phyloP scores from a whole-genome alignment of 2,329 filamentous ascomycete genomes.

The Colletotrichum zoysiae region DNA sequence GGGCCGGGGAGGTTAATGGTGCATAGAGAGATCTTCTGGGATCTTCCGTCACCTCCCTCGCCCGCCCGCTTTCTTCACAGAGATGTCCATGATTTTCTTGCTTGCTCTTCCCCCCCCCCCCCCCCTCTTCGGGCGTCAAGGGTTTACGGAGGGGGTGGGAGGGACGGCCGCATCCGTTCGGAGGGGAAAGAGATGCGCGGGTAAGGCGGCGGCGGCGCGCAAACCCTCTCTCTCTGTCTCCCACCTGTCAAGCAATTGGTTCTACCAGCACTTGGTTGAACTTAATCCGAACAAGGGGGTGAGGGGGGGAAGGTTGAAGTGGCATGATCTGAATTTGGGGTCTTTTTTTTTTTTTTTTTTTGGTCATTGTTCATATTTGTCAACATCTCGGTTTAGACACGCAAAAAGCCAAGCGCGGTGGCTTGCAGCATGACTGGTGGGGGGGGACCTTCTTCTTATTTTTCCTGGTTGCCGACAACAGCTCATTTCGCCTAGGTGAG shows the following conservation, averaged over 20 bases:
- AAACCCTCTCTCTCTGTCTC: too few relatives aligned
- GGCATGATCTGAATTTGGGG: neutral
- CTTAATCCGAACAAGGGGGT: too few relatives aligned
- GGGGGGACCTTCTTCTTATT: neutral
- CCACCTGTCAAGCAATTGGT: too few relatives aligned
- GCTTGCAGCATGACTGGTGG: neutral
- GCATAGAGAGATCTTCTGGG: conserved; percentile 21
- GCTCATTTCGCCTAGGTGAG: conserved; percentile 36
- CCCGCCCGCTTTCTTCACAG: neutral
- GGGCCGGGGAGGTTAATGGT: neutral
- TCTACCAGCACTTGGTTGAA: too few relatives aligned
- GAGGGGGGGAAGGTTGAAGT: neutral
- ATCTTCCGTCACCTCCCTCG: conserved; percentile 10
- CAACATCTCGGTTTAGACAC: neutral
- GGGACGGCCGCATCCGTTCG: neutral
- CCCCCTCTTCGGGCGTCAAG: neutral
- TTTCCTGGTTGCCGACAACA: too few relatives aligned
- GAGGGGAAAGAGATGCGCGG: conserved; percentile 7
- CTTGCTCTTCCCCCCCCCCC: neutral
- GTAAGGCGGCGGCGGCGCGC: conserved; percentile 10
- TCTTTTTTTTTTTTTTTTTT: neutral
- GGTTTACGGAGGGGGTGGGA: neutral
- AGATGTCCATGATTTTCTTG: neutral
- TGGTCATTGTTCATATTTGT: neutral
- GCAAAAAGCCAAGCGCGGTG: neutral